A percentile compares a stretch with the other conserved stretches of the same genome.
phyloP scores from a whole-genome alignment of 768 basidiomycete species.

The Mrakia blollopis region DNA sequence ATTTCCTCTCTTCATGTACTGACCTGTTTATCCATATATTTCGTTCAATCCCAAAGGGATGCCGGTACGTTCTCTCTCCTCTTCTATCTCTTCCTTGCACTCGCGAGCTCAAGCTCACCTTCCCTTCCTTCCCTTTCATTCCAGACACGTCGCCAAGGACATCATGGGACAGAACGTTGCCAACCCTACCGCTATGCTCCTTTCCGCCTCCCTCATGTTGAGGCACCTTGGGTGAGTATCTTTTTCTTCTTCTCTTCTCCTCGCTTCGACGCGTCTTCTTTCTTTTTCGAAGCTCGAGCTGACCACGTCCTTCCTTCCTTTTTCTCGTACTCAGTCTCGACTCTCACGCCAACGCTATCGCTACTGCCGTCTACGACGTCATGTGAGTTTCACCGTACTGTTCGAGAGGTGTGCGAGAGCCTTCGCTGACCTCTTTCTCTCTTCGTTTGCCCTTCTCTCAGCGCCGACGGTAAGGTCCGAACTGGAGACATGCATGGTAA shows the following conservation, averaged over 20 bases:
- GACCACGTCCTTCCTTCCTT: neutral
- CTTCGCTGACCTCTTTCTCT: constrained; percentile 17
- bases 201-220: constrained; percentile 48
- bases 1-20: neutral
- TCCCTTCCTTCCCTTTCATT: neutral
- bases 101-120: neutral
- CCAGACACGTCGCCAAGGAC: constrained; percentile 46
- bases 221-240: constrained; percentile 42
- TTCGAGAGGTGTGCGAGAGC: neutral
- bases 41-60: neutral
- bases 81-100: neutral
- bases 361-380: constrained; percentile 84
- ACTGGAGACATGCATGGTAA: constrained; percentile 54
- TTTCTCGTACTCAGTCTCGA: constrained; percentile 59
- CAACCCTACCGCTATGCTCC: constrained; percentile 49
- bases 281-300: neutral
- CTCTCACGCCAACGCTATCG: constrained; percentile 86
- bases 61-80: neutral
- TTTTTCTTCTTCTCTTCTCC: neutral
- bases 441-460: neutral
- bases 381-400: constrained; percentile 55
- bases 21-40: neutral
- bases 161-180: constrained; percentile 47
- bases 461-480: constrained; percentile 18
- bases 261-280: neutral